Evolutionary conservation across 371 early-diverging fungal species (phyloP).

Genomic region (Pancytospora epiphaga): DNA sequence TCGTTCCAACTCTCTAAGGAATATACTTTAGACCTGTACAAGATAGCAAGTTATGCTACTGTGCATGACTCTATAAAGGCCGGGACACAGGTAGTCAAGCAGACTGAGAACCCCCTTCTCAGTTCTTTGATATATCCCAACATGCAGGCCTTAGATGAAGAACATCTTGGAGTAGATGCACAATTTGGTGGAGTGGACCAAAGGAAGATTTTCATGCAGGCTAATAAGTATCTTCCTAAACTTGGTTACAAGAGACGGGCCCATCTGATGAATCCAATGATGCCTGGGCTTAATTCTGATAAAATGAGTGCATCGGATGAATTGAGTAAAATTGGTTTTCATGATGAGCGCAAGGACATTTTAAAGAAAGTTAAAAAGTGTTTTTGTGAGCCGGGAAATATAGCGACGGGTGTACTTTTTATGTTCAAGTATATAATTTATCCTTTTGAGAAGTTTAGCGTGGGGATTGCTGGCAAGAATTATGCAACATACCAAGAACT

Average conservation of each 20-base stretch:
- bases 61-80: conserved; percentile 94
- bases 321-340: conserved; percentile 88
- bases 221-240: conserved; percentile 83
- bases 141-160: conserved; percentile 97
- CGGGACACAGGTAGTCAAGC: conserved; percentile 98
- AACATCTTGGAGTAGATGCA: conserved; percentile 86
- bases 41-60: conserved; percentile 72
- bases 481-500: conserved; percentile 69
- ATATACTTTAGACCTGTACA: conserved; percentile 85
- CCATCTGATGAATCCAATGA: conserved; percentile 99
- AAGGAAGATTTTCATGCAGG: conserved; percentile 95
- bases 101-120: conserved; percentile 80
- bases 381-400: conserved; percentile 76
- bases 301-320: conserved; percentile 96
- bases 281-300: conserved; percentile 82
- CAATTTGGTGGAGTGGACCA: conserved; percentile 99
- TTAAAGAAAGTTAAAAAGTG: conserved; percentile 83
- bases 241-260: conserved; percentile 91
- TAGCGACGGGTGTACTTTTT: conserved; percentile 71
- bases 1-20: conserved; percentile 72
- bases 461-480: conserved; percentile 70
- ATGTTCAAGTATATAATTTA: conserved; percentile 79
- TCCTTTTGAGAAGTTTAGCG: conserved; percentile 69
- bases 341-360: conserved; percentile 75
- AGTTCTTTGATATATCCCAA: conserved; percentile 90